phyloP scores from a whole-genome alignment of 169 alveolate genomes.

The Plasmodium knowlesi region DNA sequence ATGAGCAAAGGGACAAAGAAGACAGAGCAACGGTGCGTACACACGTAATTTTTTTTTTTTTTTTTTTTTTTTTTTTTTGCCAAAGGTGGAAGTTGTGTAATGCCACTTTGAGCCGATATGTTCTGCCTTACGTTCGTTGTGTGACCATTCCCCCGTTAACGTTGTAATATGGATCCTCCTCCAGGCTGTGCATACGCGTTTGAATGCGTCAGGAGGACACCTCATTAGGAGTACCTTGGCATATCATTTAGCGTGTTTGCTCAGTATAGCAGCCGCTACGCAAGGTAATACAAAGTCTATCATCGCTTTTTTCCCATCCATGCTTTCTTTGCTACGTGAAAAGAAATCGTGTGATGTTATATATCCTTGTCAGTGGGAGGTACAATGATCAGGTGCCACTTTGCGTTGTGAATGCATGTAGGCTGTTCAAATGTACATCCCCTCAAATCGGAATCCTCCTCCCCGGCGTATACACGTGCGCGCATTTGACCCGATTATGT shows the following conservation, averaged over 20 bases:
- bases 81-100: background rate
- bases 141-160: background rate
- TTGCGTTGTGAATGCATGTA: background rate
- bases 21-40: background rate
- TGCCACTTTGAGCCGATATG: background rate
- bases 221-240: background rate
- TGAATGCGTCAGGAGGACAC: background rate
- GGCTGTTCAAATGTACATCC: background rate
- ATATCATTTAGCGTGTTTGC: background rate
- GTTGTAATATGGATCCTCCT: background rate
- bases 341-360: background rate
- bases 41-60: too few species aligned
- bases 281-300: background rate
- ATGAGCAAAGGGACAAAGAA: background rate
- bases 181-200: background rate
- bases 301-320: background rate
- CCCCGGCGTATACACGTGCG: background rate
- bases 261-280: background rate
- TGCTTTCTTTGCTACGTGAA: background rate
- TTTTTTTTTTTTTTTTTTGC: background rate
- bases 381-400: background rate
- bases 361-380: background rate
- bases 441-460: background rate
- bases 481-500: background rate
- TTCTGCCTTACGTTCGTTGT: background rate